These are phyloP conservation scores for Aspergillus haitiensis DNA, from an alignment of 495 filamentous ascomycete species.

Conservation along the genomic window DNA sequence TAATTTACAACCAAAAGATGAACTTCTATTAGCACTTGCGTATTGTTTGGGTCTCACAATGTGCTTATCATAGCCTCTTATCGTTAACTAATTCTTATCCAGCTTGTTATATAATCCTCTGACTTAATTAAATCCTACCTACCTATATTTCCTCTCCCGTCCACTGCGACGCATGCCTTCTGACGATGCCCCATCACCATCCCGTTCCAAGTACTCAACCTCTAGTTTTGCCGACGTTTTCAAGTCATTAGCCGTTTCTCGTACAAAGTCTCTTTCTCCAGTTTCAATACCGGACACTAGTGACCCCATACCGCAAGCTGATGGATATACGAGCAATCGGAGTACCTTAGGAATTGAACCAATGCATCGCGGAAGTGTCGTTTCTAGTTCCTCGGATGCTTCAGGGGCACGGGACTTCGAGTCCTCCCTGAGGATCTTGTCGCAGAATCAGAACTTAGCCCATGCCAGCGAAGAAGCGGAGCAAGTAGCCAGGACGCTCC, in stretches of 20 bases:
- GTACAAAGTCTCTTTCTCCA: constrained; percentile 43
- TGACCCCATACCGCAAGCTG: constrained; percentile 35
- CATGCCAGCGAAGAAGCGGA: constrained; percentile 48
- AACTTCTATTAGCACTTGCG: not conserved
- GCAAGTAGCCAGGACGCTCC: constrained; percentile 32
- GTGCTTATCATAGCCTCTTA: constrained; percentile 14
- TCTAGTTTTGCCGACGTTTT: constrained; percentile 49
- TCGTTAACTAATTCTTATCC: constrained; percentile 24
- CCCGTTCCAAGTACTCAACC: constrained; percentile 40
- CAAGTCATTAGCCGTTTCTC: constrained; percentile 45
- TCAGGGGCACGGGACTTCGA: constrained; percentile 46
- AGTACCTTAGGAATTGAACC: constrained; percentile 38
- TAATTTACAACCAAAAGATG: not conserved
- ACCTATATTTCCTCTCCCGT: constrained; percentile 20
- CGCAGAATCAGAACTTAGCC: constrained; percentile 38
- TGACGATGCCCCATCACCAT: constrained; percentile 45
- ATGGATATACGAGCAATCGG: constrained; percentile 35
- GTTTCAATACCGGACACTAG: constrained; percentile 39
- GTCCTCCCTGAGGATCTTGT: constrained; percentile 34
- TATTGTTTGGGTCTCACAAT: not conserved
- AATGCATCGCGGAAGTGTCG: constrained; percentile 49
- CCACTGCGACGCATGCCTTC: constrained; percentile 50
- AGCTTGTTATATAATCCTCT: constrained; percentile 25
- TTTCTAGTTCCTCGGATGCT: constrained; percentile 47
- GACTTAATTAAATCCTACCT: constrained; percentile 21